phyloP scores from a whole-genome alignment of 2,329 filamentous ascomycete genomes.

The Neonectria neomacrospora region DNA sequence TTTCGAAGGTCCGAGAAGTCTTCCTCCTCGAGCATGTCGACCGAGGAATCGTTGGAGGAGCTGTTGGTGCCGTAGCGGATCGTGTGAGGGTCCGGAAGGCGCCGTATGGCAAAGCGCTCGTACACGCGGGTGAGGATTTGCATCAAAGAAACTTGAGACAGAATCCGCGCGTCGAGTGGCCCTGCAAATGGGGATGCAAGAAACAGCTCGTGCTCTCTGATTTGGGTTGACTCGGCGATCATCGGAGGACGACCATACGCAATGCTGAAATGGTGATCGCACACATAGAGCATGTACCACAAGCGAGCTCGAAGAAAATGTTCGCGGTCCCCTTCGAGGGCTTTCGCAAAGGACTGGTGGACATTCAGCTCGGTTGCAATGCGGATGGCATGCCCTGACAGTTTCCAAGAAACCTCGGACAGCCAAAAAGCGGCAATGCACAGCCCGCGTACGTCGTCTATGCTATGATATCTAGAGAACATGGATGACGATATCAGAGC shows the following conservation, averaged over 20 bases:
- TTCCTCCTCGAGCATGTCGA: conserved; percentile 45
- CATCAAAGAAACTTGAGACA: conserved; percentile 30
- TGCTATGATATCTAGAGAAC: conserved; percentile 66
- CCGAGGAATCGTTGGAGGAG: conserved; percentile 14
- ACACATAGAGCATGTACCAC: conserved; percentile 61
- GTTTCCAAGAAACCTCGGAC: conserved; percentile 69
- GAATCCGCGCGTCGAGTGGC: conserved; percentile 24
- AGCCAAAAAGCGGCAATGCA: conserved; percentile 73
- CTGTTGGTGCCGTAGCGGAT: conserved; percentile 19
- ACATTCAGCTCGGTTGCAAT: conserved; percentile 67
- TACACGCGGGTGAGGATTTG: conserved; percentile 29
- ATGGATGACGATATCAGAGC: conserved; percentile 66
- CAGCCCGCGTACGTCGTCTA: conserved; percentile 69
- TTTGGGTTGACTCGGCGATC: conserved; percentile 37
- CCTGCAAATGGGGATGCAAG: conserved; percentile 34
- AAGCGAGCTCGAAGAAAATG: conserved; percentile 66
- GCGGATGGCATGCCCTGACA: conserved; percentile 68
- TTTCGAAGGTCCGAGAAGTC: conserved; percentile 52
- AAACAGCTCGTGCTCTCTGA: conserved; percentile 44
- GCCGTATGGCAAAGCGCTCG: conserved; percentile 23
- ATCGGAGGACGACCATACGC: conserved; percentile 48
- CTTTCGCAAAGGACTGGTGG: conserved; percentile 63
- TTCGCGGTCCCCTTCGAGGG: conserved; percentile 58
- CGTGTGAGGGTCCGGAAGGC: conserved; percentile 24
- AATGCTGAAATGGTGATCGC: conserved; percentile 49